Evolutionary conservation across 2,329 filamentous ascomycete species (phyloP).

Genomic region (Fusarium sp.): DNA sequence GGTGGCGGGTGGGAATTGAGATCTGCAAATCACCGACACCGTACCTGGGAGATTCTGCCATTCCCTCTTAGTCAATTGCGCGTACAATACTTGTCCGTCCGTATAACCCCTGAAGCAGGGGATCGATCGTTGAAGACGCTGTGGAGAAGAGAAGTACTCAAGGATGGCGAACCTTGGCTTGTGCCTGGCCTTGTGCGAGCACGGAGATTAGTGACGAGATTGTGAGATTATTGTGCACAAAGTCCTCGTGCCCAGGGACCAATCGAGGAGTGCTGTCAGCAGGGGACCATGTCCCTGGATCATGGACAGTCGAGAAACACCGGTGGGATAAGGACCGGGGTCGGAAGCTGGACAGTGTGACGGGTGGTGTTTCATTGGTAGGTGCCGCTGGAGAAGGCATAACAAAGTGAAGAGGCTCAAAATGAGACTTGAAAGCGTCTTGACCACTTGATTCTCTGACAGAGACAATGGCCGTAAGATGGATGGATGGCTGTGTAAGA

Average conservation of each 20-base stretch:
- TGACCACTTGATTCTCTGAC: conserved; percentile 13
- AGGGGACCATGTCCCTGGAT: neutral
- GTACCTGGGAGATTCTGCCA: neutral
- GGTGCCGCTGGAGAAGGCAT: neutral
- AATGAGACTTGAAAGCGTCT: conserved; percentile 1
- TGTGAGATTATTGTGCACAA: conserved; percentile 18
- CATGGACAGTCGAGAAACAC: neutral
- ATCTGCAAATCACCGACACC: conserved; percentile 32
- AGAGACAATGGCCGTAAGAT: neutral
- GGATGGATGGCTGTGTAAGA: neutral
- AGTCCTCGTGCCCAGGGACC: conserved; percentile 1
- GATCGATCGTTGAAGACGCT: conserved; percentile 8
- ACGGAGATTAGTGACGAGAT: conserved; percentile 35
- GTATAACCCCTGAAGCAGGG: conserved; percentile 2
- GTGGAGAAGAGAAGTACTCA: conserved; percentile 13
- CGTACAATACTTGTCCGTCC: neutral
- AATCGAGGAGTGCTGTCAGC: conserved; percentile 5
- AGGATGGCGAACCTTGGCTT: neutral
- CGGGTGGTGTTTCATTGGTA: conserved; percentile 24
- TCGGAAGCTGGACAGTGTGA: neutral
- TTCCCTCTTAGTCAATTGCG: conserved; percentile 7
- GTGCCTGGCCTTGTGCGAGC: conserved; percentile 10
- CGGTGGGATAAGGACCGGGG: neutral
- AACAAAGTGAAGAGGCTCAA: conserved; percentile 16
- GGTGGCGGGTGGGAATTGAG: conserved; percentile 36